Base-by-base conservation (phyloP, 495 filamentous ascomycete genomes). In the Lophiotrema nucula region DNA sequence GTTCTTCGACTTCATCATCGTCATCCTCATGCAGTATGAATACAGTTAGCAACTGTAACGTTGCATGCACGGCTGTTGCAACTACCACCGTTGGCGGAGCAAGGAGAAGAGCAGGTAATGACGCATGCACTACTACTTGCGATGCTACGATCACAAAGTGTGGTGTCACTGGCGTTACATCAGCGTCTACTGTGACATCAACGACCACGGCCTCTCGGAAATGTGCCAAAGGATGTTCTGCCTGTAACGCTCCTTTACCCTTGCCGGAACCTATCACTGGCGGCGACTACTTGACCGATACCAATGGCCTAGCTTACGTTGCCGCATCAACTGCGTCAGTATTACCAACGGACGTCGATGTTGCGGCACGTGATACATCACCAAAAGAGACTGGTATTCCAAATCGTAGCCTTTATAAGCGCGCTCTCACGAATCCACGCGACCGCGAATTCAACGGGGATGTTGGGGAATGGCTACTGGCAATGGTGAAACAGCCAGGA, bases 151-250 rank as follows among this genome's bases (percentile, higher is more conserved):
- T 52, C 31, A 52, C 48, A 21, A 39, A 19, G n/a, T 52, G 48
- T 15, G 33, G 48, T 37, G 48, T 31, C 19, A 38, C 48, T 2
- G 48, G 26, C 2, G 48, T 52, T 8, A 52, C 48, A n/a, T 37
- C 48, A 21, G 48, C 33, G 31, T 52, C 48, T 12, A 52, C 48
- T 19, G 48, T 52, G 23, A 52, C 48, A n/a, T 52, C 48, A 3
- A 52, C 48, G 10, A 26, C 23, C 22, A 47, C 44, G 10, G 26
- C 44, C 18, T 11, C 4, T 11, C 16, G 26, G 18, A 8, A 23
- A 6, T 47, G 44, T 18, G 44, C 4, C 23, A 22, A 26, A 26
- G 23, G 19, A 11, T 47, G 44, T 19, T 4, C 15, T 4, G 23
- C 4, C 5, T 47, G 44, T 18, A 27, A 23, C 23, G 44, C 23